Evolutionary conservation across 192 early-diverging fungal genomes (phyloP).

Genomic region (Gaertneriomyces sp.): DNA sequence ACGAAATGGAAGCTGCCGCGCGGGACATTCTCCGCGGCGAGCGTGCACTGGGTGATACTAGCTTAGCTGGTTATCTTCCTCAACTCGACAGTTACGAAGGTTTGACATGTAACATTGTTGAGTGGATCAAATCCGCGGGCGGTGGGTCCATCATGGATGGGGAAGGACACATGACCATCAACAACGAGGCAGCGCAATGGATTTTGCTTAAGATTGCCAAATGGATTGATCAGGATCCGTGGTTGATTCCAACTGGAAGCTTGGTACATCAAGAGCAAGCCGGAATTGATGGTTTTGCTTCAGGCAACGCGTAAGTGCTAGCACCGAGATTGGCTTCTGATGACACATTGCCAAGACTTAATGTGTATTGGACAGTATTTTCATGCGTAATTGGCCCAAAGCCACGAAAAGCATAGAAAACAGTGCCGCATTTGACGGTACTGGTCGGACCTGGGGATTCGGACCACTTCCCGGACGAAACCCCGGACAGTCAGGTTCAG

Average conservation of each 20-base stretch:
- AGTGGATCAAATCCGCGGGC: constrained; percentile 15
- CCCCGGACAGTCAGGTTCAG: not conserved
- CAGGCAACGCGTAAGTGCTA: constrained; percentile 9
- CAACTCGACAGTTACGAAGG: constrained; percentile 34
- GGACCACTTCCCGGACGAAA: not conserved
- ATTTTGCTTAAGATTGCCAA: constrained; percentile 4
- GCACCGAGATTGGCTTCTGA: not conserved
- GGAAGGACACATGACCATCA: constrained; percentile 8
- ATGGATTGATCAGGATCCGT: constrained; percentile 15
- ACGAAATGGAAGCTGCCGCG: constrained; percentile 34
- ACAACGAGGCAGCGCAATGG: not conserved
- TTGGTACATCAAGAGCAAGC: constrained; percentile 9
- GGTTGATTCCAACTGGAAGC: not conserved
- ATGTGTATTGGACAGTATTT: not conserved
- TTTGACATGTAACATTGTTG: constrained; percentile 30
- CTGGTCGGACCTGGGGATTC: not conserved
- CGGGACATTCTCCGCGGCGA: constrained; percentile 12
- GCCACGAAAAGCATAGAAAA: not conserved
- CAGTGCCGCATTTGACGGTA: not conserved
- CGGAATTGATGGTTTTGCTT: constrained; percentile 1
- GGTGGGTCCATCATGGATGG: constrained; percentile 19
- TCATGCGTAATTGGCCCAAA: constrained; percentile 11
- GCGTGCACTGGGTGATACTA: constrained; percentile 1
- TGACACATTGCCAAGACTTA: no score
- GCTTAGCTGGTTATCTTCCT: constrained; percentile 23